These are phyloP conservation scores for Megacollybia marginata DNA, from an alignment of 768 basidiomycete species.

Conservation along the genomic window DNA sequence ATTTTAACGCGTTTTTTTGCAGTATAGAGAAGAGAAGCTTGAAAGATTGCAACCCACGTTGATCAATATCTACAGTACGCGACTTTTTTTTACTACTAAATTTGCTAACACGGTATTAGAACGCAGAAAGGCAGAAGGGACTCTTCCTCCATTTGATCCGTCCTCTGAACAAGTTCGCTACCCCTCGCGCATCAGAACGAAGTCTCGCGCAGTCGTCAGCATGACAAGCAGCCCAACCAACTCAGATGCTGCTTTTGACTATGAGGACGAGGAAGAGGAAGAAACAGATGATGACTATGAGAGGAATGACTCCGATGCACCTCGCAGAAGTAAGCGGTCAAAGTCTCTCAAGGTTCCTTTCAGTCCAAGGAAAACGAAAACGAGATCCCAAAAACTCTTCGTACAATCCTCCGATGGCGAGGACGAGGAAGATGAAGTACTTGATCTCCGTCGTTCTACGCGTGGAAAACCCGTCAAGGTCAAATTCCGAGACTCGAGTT, in stretches of 20 bases:
- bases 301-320: constrained; percentile 18
- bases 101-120: constrained; percentile 25
- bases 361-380: constrained; percentile 59
- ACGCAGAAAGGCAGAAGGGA: constrained; percentile 33
- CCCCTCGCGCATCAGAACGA: constrained; percentile 41
- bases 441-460: constrained; percentile 37
- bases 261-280: constrained; percentile 21
- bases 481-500: constrained; percentile 22
- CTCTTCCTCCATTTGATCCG: constrained; percentile 52
- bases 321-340: constrained; percentile 9
- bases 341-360: constrained; percentile 42
- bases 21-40: constrained; percentile 40
- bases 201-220: constrained; percentile 11
- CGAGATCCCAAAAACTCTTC: constrained; percentile 27
- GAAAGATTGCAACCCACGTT: constrained; percentile 31
- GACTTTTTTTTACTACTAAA: constrained; percentile 6
- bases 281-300: constrained; percentile 10
- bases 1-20: constrained; percentile 7
- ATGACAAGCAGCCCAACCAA: constrained; percentile 20
- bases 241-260: constrained; percentile 29
- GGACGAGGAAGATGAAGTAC: constrained; percentile 23
- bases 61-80: constrained; percentile 51
- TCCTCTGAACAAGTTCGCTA: constrained; percentile 51
- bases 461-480: constrained; percentile 33
- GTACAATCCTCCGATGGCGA: constrained; percentile 28